Conservation (phyloP, 768 basidiomycete species). For the Coprinopsis cinerea region DNA sequence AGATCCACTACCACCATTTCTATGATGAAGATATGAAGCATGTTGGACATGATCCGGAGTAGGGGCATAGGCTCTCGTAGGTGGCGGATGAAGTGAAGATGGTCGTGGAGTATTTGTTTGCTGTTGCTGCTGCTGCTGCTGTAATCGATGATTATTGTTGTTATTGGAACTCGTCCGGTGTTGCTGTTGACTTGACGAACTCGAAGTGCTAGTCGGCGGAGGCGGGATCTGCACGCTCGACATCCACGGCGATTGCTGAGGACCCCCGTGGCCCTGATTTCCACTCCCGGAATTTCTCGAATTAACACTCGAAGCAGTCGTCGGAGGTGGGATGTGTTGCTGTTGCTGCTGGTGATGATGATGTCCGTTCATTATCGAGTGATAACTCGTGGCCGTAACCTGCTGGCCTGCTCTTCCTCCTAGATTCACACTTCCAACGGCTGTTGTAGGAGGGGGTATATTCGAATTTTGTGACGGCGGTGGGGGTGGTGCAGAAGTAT, state of each 20-base stretch:
- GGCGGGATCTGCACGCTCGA: background rate
- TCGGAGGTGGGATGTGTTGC: background rate
- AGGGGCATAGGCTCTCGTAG: background rate
- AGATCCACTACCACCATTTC: background rate
- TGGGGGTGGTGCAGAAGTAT: background rate
- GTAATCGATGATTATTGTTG: no score
- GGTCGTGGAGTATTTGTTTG: no score
- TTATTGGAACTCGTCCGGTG: no score
- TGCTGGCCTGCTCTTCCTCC: no score
- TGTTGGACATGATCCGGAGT: slow-evolving; percentile 2
- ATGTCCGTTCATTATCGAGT: background rate
- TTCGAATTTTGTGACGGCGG: background rate
- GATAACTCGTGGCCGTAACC: no score
- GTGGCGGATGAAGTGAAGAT: background rate
- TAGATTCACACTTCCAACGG: no score
- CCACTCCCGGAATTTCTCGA: no score
- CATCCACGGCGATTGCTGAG: background rate
- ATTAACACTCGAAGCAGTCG: background rate
- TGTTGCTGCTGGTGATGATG: background rate
- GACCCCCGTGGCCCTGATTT: no score
- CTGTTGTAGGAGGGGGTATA: background rate
- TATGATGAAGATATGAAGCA: background rate
- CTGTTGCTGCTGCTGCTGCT: no score
- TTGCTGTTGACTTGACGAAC: no score
- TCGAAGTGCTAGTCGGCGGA: background rate